Evolutionary conservation across 1,284 basidiomycete species (phyloP), one percentile per base, ranked within the genome.

Genomic region (Cystobasidium slooffiae): DNA sequence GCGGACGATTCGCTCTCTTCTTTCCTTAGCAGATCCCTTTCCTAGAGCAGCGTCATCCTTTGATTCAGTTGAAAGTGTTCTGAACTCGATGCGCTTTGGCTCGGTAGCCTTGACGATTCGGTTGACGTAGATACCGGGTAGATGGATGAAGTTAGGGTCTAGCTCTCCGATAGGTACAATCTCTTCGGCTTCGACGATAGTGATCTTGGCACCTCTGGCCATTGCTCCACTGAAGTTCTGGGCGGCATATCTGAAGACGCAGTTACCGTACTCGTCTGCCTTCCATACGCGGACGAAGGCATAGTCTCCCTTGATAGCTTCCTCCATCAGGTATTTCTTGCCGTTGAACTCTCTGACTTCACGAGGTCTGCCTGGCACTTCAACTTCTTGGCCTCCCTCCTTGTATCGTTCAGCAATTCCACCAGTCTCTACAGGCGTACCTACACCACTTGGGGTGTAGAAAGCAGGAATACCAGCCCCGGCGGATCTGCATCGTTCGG

Each of bases 381-480:
- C 80, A 6, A 82, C 78, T 74, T 81, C 77, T 31, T 39, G 51
- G 53, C 87, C 88, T n/a, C 91, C 91, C 55, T 78, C 73, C 72
- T 79, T 78, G 80, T 84, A 84, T 49, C 78, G 69, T 55, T 81
- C 81, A 3, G 83, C 80, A 44, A 84, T 80, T 14, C 81, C 81
- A 10, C 84, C 84, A 0, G 81, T 82, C 76, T 84, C 81, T 0
- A 84, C 81, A 7, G 80, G 80, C 0, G 84, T 84, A 9, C 83
- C 83, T 74, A 69, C 76, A 56, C 95, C 96, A 2, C 94, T 97
- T 5, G 94, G 92, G 5, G 94, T 98, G 84, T 87, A 99, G 85
- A 99, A 95, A 10, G 93, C 95, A 6, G 96, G 96, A 78, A 97
- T 95, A 72, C 96, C 96, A 24, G 93, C 92, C 3, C 92, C 95